Conservation (phyloP, 768 basidiomycete species). For the Phanerochaete carnosa region DNA sequence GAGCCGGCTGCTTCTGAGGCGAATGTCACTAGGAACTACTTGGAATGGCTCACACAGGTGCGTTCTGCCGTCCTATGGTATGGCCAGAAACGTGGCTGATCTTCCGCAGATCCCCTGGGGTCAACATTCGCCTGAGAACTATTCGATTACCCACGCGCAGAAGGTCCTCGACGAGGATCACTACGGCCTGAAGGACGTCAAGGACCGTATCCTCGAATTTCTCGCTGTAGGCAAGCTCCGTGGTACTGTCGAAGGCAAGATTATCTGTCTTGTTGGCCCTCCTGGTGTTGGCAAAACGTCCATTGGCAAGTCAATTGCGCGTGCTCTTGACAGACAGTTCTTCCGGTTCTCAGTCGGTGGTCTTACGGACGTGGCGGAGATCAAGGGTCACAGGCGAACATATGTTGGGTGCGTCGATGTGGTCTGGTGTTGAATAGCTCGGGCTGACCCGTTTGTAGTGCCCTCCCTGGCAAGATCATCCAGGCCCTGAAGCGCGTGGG, state of each 20-base stretch:
- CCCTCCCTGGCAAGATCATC: constrained; percentile 92
- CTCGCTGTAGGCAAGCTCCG: constrained; percentile 92
- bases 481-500: constrained; percentile 92
- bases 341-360: constrained; percentile 98
- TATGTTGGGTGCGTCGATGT: constrained; percentile 72
- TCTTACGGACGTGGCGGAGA: constrained; percentile 96
- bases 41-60: constrained; percentile 89
- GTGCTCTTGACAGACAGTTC: constrained; percentile 87
- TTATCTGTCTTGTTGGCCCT: constrained; percentile 93
- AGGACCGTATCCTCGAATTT: constrained; percentile 93
- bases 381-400: constrained; percentile 97
- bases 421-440: not conserved
- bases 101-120: constrained; percentile 86
- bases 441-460: constrained; percentile 38
- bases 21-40: constrained; percentile 90
- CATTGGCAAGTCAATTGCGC: constrained; percentile 92
- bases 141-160: constrained; percentile 78
- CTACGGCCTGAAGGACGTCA: constrained; percentile 89
- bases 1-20: constrained; percentile 92
- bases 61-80: constrained; percentile 9
- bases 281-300: constrained; percentile 98
- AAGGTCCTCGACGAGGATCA: constrained; percentile 92
- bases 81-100: constrained; percentile 1
- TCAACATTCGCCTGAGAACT: constrained; percentile 90
- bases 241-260: constrained; percentile 95